Evolutionary conservation across 2,329 filamentous ascomycete genomes (phyloP), one percentile per base, ranked within the genome.

Genomic region (Sclerotinia sclerotiorum): DNA sequence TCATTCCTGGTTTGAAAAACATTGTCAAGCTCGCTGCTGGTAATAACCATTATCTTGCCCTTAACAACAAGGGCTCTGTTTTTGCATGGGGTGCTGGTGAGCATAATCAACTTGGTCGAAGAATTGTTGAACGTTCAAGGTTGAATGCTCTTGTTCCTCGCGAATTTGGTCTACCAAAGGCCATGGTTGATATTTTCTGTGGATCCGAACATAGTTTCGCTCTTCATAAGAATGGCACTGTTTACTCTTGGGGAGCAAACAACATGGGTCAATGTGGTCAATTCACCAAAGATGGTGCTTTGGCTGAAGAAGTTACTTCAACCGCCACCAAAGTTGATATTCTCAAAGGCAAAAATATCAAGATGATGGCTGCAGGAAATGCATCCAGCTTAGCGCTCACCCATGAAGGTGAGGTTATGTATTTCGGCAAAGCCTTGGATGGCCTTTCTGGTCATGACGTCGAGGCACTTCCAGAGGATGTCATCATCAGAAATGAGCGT

Each of bases 201-300:
- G 92, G 92, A 60, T 86, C 88, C 11, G 94, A 93, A 80, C 92
- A 96, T 81, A 91, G 88, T 74, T 94, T 97, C 74, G 90, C 90
- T 62, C 84, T 93, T 65, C 85, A 85, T 74, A 85, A 88, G 71
- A 85, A 88, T 35, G 88, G 88, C 52, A 84, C 85, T 35, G 89
- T 94, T 42, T 95, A 88, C 80, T 87, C 88, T 0, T 97, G 92
- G 92, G 93, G 93, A 44, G 82, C 94, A 52, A 96, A 96, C 84
- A 94, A 91, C 80, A 95, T 91, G 79, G 91, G 90, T 70, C 89
- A 96, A 81, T 90, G 91, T 24, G 92, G 90, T 46, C 84, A 89
- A 68, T 82, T 83, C 21, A 63, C 48, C 35, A 55, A 63, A 55
- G 83, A 86, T 60, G 83, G 84, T 69, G 88, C 86, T 32, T 90